A percentile compares a stretch with the other conserved stretches of the same genome.
phyloP scores from a whole-genome alignment of 1,284 basidiomycete genomes.

The Papiliotrema laurentii region DNA sequence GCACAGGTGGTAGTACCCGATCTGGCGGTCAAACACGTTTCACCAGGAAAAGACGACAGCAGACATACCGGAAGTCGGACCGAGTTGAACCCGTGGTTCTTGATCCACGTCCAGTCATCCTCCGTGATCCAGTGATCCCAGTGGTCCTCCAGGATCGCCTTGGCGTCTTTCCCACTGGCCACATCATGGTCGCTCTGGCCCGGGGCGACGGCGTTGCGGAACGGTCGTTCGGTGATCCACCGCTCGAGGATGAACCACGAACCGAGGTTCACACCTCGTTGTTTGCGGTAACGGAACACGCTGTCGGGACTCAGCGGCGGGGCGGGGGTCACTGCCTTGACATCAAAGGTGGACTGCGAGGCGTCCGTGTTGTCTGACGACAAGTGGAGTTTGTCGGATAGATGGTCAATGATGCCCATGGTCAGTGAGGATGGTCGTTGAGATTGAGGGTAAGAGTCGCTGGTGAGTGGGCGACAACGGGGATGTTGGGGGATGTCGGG shows the following conservation, averaged over 20 bases:
- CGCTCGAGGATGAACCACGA: conserved; percentile 65
- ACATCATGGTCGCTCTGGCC: conserved; percentile 72
- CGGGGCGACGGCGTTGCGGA: conserved; percentile 54
- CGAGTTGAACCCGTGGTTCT: conserved; percentile 69
- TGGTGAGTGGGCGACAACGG: no score
- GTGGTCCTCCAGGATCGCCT: conserved; percentile 64
- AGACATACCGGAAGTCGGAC: conserved; percentile 71
- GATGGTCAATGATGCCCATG: conserved; percentile 45
- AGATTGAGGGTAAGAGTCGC: background rate
- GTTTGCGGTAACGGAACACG: conserved; percentile 65
- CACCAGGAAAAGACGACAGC: background rate
- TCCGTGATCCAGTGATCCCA: conserved; percentile 76
- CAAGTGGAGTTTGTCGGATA: conserved; percentile 27
- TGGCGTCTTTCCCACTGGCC: conserved; percentile 59
- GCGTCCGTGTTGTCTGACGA: conserved; percentile 2
- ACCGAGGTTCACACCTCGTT: conserved; percentile 79
- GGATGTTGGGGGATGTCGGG: background rate
- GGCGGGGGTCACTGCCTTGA: conserved; percentile 9
- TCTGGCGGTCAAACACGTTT: no score
- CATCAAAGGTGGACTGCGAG: conserved; percentile 4
- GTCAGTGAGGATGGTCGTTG: background rate
- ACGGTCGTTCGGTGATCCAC: conserved; percentile 64
- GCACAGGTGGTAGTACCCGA: conserved; percentile 72
- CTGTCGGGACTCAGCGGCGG: conserved; percentile 25
- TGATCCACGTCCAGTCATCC: conserved; percentile 69